These are phyloP conservation scores for Trichosporon sp. DNA, from an alignment of 1,284 basidiomycete genomes.

Conservation along the genomic window DNA sequence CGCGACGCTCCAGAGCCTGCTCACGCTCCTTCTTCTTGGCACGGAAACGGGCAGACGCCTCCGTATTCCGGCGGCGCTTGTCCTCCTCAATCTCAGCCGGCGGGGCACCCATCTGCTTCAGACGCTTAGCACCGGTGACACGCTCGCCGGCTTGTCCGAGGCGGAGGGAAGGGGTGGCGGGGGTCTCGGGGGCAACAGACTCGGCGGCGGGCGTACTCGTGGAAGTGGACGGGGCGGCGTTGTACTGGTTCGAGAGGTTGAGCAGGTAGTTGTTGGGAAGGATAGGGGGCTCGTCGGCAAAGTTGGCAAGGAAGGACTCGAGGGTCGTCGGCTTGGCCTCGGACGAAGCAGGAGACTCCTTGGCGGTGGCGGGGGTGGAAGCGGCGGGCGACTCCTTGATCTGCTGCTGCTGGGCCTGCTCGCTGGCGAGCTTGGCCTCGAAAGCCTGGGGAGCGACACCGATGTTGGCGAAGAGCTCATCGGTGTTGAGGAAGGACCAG, in stretches of 20 bases:
- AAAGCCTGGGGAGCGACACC: conserved; percentile 40
- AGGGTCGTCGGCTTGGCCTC: conserved; percentile 38
- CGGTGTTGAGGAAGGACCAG: conserved; percentile 53
- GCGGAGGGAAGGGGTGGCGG: conserved; percentile 24
- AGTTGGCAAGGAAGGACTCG: conserved; percentile 54
- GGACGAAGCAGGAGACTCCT: conserved; percentile 23
- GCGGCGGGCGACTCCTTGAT: conserved; percentile 24
- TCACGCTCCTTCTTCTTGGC: conserved; percentile 99
- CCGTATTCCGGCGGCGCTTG: conserved; percentile 93
- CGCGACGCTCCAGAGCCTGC: conserved; percentile 82
- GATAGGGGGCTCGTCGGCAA: conserved; percentile 36
- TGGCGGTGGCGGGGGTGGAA: conserved; percentile 22
- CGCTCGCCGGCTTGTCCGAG: conserved; percentile 32
- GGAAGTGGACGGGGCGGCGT: conserved; percentile 24
- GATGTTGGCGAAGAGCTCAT: conserved; percentile 51
- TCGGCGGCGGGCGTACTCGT: conserved; percentile 33
- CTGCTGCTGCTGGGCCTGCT: conserved; percentile 16
- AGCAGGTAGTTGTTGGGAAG: conserved; percentile 39
- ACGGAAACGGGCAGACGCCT: conserved; percentile 94
- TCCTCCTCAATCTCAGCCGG: conserved; percentile 48
- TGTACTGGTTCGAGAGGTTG: conserved; percentile 27
- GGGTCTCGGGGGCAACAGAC: conserved; percentile 24
- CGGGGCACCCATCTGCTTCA: conserved; percentile 50
- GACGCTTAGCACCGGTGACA: conserved; percentile 48
- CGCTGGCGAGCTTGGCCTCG: conserved; percentile 28